Conservation (phyloP, 768 basidiomycete species). For the Mycena haematopus region DNA sequence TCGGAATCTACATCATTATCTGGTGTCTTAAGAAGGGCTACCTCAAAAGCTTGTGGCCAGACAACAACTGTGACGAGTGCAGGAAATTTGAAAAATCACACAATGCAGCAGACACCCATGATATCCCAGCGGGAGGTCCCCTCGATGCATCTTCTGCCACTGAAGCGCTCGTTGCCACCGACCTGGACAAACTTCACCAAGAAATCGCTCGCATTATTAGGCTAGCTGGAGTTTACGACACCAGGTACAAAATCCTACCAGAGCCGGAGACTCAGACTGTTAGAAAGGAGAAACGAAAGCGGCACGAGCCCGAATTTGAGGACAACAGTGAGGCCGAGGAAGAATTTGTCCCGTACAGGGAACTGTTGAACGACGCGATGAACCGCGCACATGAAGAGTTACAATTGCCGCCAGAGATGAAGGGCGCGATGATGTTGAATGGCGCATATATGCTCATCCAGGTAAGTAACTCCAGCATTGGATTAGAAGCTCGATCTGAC, state of each 20-base stretch:
- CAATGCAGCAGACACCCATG: neutral
- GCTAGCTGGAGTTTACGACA: neutral
- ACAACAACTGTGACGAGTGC: neutral
- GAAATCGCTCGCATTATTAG: neutral
- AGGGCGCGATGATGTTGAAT: neutral
- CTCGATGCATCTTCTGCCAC: neutral
- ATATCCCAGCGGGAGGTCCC: neutral
- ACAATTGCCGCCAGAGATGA: neutral
- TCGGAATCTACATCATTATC: constrained; percentile 10
- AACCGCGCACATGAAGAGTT: neutral
- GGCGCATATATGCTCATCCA: constrained; percentile 17
- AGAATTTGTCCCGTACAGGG: neutral
- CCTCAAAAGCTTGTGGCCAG: constrained; percentile 7
- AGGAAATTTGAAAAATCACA: constrained; percentile 8
- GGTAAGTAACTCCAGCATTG: neutral
- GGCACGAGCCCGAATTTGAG: neutral
- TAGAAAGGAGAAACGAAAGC: neutral
- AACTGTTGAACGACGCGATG: neutral
- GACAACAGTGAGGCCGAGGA: no score
- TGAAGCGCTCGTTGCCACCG: neutral
- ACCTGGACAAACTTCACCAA: neutral
- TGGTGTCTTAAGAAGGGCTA: constrained; percentile 12
- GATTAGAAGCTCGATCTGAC: neutral
- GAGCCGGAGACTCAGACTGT: neutral
- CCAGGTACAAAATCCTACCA: constrained; percentile 5